phyloP scores from a whole-genome alignment of 2,329 filamentous ascomycete genomes.

The Penicillium sp. region DNA sequence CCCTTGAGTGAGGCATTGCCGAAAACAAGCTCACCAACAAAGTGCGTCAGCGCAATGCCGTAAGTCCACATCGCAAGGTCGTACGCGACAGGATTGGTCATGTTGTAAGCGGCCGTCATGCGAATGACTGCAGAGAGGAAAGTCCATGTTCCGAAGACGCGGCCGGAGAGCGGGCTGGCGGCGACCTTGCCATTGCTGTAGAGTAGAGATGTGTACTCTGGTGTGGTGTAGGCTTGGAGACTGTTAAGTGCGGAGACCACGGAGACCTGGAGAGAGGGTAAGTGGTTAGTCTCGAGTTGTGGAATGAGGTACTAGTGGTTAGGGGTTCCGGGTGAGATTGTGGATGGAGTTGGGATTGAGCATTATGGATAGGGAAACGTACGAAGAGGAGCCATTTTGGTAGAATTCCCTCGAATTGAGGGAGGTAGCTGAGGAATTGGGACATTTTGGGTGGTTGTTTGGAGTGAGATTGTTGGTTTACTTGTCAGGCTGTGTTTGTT shows the following conservation, averaged over 20 bases:
- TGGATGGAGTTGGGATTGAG: background rate
- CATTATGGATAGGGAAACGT: conserved; percentile 23
- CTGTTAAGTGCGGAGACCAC: conserved; percentile 79
- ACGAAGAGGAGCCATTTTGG: conserved; percentile 66
- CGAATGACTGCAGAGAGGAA: conserved; percentile 72
- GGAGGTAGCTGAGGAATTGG: conserved; percentile 31
- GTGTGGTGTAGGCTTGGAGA: conserved; percentile 74
- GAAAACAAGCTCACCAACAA: conserved; percentile 73
- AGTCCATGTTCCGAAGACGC: conserved; percentile 86
- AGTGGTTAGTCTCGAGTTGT: conserved; percentile 8
- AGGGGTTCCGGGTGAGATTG: background rate
- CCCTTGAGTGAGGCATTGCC: conserved; percentile 65
- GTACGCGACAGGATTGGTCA: conserved; percentile 68
- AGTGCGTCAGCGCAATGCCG: conserved; percentile 71
- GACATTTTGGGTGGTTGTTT: conserved; percentile 23
- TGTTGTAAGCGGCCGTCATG: conserved; percentile 78
- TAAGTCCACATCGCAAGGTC: conserved; percentile 80
- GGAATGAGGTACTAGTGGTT: background rate
- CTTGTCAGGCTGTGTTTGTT: conserved; percentile 1
- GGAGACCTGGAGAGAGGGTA: conserved; percentile 57
- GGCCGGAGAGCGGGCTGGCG: conserved; percentile 70
- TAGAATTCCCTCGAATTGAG: conserved; percentile 49
- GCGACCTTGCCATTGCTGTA: conserved; percentile 59
- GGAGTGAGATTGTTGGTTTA: background rate
- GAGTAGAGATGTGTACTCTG: conserved; percentile 78